phyloP scores from a whole-genome alignment of 306 rosid species.

The Lathyrus aphaca region DNA sequence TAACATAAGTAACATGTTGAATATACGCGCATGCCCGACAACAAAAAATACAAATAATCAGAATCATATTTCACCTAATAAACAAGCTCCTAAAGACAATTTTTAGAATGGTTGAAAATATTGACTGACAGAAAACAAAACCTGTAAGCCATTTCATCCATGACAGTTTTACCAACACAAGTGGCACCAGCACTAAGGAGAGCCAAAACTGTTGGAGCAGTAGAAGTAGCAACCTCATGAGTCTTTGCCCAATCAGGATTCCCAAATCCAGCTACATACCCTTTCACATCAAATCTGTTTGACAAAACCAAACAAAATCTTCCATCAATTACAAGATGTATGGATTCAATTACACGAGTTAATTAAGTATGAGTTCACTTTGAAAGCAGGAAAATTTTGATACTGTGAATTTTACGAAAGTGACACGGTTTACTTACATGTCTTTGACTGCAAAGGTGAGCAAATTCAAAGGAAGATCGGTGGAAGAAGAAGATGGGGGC shows the following conservation, averaged over 20 bases:
- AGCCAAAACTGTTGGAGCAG: conserved; percentile 71
- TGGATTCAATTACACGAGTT: conserved; percentile 6
- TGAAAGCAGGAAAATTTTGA: neutral
- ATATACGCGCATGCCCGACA: conserved; percentile 19
- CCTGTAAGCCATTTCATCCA: conserved; percentile 99
- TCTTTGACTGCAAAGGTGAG: conserved; percentile 94
- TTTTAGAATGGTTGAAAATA: conserved; percentile 6
- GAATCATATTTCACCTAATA: conserved; percentile 11
- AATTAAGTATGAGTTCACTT: neutral
- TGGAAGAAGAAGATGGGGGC: conserved; percentile 53
- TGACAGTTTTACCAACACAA: conserved; percentile 77
- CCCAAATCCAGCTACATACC: conserved; percentile 79
- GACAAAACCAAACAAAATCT: conserved; percentile 3
- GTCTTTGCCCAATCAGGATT: conserved; percentile 94
- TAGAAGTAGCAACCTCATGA: conserved; percentile 70
- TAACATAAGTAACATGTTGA: neutral
- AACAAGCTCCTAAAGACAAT: neutral
- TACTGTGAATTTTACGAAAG: conserved; percentile 4
- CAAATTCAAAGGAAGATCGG: conserved; percentile 61
- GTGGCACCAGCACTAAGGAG: conserved; percentile 79
- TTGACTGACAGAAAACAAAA: conserved; percentile 3
- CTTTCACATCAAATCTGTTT: conserved; percentile 82
- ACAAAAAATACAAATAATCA: conserved; percentile 8
- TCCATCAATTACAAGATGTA: conserved; percentile 28
- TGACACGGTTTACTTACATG: conserved; percentile 63